Base-by-base conservation (phyloP, 2,329 filamentous ascomycete species). In the Fusarium clavum region DNA sequence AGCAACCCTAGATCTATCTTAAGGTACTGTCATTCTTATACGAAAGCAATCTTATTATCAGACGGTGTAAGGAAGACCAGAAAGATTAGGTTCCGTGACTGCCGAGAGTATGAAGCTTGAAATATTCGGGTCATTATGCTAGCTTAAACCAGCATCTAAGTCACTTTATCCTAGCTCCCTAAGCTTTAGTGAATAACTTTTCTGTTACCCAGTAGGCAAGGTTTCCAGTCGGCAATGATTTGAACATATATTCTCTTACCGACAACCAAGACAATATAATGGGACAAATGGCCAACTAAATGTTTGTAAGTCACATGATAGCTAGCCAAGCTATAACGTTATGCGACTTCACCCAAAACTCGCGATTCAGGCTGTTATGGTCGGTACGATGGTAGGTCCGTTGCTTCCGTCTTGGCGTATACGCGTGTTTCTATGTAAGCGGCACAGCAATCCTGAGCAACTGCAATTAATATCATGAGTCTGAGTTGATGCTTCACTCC, bases 261-360 rank as follows among this genome's bases (percentile, higher is more conserved):
- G n/a, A n/a, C n/a, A n/a, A n/a, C n/a, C n/a, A n/a, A n/a, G n/a
- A n/a, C n/a, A n/a, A n/a, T n/a, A n/a, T n/a, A n/a, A n/a, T n/a
- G n/a, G n/a, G n/a, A n/a, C 18, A n/a, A 38, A 38, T 11, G 10
- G 2, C 12, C 12, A 7, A 13, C 12, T 7, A 7, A 13, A 30
- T 30, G 12, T 13, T 2, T 3, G 12, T 7, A 13, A 30, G 2
- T 30, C 12, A 8, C 29, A 30, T 12, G 29, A 30, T 30, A 38
- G 34, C 7, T 27, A 7, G 16, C 20, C 3, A 22, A 8, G 22
- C 32, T 30, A 53, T 49, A 27, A 27, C 25, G 25, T 27, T 27
- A 22, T 52, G 41, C 30, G 72, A 70, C 69, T 41, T 20, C 13
- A 52, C 25, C n/a, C 34, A 43, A 53, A 8, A 43, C 18, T 29